A percentile compares a stretch with the other conserved stretches of the same genome.
phyloP scores from a whole-genome alignment of 2,329 filamentous ascomycete genomes.

The Pseudofabraea citricarpa region DNA sequence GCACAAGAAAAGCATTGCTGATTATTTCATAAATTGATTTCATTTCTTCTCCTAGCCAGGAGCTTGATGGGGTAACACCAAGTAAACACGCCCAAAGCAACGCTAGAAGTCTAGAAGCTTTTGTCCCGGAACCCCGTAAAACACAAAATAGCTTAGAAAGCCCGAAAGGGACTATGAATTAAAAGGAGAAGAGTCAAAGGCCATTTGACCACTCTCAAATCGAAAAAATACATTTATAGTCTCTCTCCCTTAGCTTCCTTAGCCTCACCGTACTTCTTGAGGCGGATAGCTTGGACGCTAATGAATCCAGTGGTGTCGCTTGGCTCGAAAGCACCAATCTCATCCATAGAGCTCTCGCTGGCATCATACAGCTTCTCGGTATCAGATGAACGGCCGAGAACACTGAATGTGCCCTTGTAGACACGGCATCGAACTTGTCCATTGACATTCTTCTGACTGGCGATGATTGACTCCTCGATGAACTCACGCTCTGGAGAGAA shows the following conservation, averaged over 20 bases:
- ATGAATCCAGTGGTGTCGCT: slow-evolving; percentile 62
- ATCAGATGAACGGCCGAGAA: slow-evolving; percentile 54
- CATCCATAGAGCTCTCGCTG: slow-evolving; percentile 65
- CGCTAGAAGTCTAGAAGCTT: neutral
- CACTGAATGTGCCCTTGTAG: slow-evolving; percentile 62
- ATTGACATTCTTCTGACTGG: slow-evolving; percentile 57
- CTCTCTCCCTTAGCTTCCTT: slow-evolving; percentile 75
- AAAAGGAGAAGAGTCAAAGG: neutral
- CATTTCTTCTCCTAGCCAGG: no score
- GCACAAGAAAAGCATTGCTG: no score
- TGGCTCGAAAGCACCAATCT: slow-evolving; percentile 62
- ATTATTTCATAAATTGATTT: no score
- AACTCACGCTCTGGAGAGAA: slow-evolving; percentile 70
- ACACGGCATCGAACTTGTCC: slow-evolving; percentile 55
- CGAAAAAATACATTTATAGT: slow-evolving; percentile 27
- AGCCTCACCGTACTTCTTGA: slow-evolving; percentile 68
- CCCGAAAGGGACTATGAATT: neutral
- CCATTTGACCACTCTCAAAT: neutral
- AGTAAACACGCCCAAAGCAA: neutral
- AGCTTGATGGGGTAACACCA: neutral
- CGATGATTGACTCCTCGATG: slow-evolving; percentile 59
- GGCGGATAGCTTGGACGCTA: slow-evolving; percentile 52
- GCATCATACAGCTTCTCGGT: slow-evolving; percentile 68
- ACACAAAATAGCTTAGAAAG: neutral
- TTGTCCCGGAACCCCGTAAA: neutral